Percentiles rank a stretch among this genome's conserved stretches.
Conservation (phyloP, 2,329 filamentous ascomycete species). For the Aspergillus fijiensis region DNA sequence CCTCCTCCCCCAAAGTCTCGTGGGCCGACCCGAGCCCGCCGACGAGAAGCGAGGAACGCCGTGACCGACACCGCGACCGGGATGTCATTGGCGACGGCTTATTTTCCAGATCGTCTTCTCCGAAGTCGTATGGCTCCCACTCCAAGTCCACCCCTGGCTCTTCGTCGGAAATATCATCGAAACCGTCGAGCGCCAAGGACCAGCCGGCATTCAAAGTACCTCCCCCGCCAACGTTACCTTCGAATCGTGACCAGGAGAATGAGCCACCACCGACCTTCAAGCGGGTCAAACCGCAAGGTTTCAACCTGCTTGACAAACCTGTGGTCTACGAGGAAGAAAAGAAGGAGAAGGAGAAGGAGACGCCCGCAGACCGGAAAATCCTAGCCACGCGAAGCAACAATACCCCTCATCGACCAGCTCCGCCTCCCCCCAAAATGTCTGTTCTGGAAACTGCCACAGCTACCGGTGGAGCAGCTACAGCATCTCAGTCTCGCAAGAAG, state of each 20-base stretch:
- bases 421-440: conserved; percentile 92
- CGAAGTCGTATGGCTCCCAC: conserved; percentile 35
- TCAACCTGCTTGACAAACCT: conserved; percentile 57
- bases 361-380: conserved; percentile 47
- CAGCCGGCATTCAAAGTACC: conserved; percentile 61
- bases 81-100: conserved; percentile 24
- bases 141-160: conserved; percentile 43
- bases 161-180: conserved; percentile 42
- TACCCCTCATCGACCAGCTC: conserved; percentile 75
- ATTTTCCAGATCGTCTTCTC: conserved; percentile 37
- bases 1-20: conserved; percentile 38
- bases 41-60: conserved; percentile 23
- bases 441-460: conserved; percentile 88
- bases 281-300: conserved; percentile 56
- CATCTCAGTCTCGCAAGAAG: conserved; percentile 70
- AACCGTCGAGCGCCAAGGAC: conserved; percentile 42
- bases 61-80: conserved; percentile 22
- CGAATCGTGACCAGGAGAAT: conserved; percentile 79
- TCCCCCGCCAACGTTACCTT: conserved; percentile 58
- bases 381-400: conserved; percentile 59
- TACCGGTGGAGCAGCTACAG: conserved; percentile 74
- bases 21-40: conserved; percentile 38
- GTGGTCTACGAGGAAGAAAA: conserved; percentile 51
- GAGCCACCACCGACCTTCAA: conserved; percentile 70
- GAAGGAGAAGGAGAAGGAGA: conserved; percentile 40